Base-by-base conservation (phyloP, 192 early-diverging fungal species). In the Glomus cerebriforme region DNA sequence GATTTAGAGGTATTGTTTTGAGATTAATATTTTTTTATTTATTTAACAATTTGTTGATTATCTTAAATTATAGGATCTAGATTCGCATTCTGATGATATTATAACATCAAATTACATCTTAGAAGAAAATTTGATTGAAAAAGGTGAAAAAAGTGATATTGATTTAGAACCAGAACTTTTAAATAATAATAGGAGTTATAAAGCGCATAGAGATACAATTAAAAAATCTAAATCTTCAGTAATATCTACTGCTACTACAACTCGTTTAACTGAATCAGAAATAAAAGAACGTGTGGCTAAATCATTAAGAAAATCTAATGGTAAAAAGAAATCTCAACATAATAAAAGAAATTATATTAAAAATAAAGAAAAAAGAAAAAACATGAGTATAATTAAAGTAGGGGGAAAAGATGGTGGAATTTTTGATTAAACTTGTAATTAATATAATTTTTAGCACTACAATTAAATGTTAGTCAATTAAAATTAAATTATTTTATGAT, bases 241-340 rank as follows among this genome's bases (percentile, higher is more conserved):
- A 58, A 75, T 78, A 73, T 74, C 39, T 60, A 27, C 68, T 7
- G 7, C 35, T 26, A 76, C 82, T 0, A 70, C 77, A 19, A 84
- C 72, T 32, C 73, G 66, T 29, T 77, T 87, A 65, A 82, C 85
- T 32, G 81, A 84, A 24, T 81, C 81, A 9, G 85, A 81, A 6
- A 89, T 90, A 62, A 88, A 90, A 78, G 83, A 86, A 26, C 83
- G 83, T 65, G 89, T 90, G 7, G 81, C 88, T 3, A 78, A 80
- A 39, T 75, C 83, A 22, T 73, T 90, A 22, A 69, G 75, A 35
- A 81, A 81, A 26, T 60, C 79, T 32, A 64, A 80, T 70, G 47
- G 69, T 19, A 49, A 83, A 75, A 79, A 84, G 64, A 75, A 79
- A 35, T 83, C 63, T 6, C 75, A 79, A 59, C 70, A 80, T 49